phyloP scores from a whole-genome alignment of 805 yeast genomes.

The Metschnikowia peoriensis region DNA sequence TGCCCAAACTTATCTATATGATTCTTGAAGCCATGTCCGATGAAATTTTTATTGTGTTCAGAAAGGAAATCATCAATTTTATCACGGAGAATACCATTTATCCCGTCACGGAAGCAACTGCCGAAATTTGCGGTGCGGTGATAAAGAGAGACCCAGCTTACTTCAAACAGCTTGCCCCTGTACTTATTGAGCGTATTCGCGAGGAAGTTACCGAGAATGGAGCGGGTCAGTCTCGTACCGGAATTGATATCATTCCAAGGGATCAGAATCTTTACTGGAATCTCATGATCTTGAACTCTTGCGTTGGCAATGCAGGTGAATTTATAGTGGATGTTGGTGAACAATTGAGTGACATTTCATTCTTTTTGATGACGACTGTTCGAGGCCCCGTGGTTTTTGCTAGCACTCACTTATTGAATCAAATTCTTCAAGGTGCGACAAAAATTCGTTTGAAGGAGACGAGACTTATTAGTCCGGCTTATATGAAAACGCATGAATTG shows the following conservation, averaged over 20 bases:
- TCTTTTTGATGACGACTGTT: constrained; percentile 46
- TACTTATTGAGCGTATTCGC: constrained; percentile 51
- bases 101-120: constrained; percentile 62
- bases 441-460: constrained; percentile 58
- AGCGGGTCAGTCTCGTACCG: constrained; percentile 74
- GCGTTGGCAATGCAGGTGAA: constrained; percentile 64
- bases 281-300: constrained; percentile 65
- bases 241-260: constrained; percentile 66
- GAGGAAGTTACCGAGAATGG: constrained; percentile 72
- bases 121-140: constrained; percentile 70
- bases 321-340: constrained; percentile 42
- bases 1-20: constrained; percentile 37
- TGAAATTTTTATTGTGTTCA: constrained; percentile 46
- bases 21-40: constrained; percentile 59
- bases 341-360: constrained; percentile 48
- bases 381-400: constrained; percentile 63
- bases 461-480: constrained; percentile 50
- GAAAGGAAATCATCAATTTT: constrained; percentile 52
- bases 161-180: constrained; percentile 42
- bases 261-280: constrained; percentile 77
- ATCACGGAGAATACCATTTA: constrained; percentile 58
- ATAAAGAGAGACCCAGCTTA: constrained; percentile 59
- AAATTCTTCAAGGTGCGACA: constrained; percentile 61
- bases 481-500: constrained; percentile 35
- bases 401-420: constrained; percentile 63